Base-by-base conservation (phyloP, 257 asterid species). In the Solanum chiquidenum region DNA sequence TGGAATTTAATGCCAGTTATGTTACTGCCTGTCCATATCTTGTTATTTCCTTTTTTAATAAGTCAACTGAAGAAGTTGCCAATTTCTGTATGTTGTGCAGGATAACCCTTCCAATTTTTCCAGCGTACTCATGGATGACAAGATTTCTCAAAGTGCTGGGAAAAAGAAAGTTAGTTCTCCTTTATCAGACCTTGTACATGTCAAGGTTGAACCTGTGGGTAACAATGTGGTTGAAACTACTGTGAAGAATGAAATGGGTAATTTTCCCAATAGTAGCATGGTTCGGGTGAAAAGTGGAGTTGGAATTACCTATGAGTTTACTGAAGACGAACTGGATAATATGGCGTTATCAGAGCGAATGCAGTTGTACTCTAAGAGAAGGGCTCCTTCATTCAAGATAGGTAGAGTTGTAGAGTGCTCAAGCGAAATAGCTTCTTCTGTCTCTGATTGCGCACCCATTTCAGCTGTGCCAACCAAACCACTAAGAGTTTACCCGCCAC, bases 311-410 rank as follows among this genome's bases (percentile, higher is more conserved):
- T 89, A 62, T 92, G 91, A 91, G 75, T 88, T 82, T 33, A 83
- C 83, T 74, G 92, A 88, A 58, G 98, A 96, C 91, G 89, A 87
- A 44, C 91, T 95, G 90, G 99, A 97, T 89, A 96, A 94, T 86
- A 92, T 95, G 95, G 80, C 93, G 77, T 92, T 95, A 77, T 82
- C 93, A 21, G 92, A 95, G 37, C 90, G 99, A 29, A 93, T 93
- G 95, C 93, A 91, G 88, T 62, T 95, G 90, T 86, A 89, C 79
- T 88, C 96, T 74, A 79, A 94, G 9, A 91, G 76, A 77, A 46
- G 73, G 86, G 88, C 87, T 88, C 86, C 87, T 94, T 86, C 75
- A 85, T 89, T 83, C 76, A 77, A 55, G 83, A 87, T 72, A 33
- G 84, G 86, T 87, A 88, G 86, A 86, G 83, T 73, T 82, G 86